phyloP scores from a whole-genome alignment of 2,329 filamentous ascomycete genomes.

The Hypoxylon sp. region DNA sequence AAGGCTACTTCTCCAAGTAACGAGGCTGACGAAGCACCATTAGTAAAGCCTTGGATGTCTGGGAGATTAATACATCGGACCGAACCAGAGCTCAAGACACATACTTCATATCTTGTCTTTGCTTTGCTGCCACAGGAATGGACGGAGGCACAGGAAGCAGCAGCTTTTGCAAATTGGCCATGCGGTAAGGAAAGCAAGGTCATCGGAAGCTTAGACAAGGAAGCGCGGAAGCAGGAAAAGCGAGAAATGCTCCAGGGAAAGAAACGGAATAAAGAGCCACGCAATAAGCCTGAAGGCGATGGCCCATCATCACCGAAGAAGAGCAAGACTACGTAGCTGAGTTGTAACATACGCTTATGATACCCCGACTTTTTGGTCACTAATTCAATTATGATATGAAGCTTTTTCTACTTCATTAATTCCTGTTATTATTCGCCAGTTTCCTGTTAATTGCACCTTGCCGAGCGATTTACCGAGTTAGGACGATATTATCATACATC shows the following conservation, averaged over 20 bases:
- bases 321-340: slow-evolving; percentile 42
- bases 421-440: not conserved
- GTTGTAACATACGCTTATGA: slow-evolving; percentile 28
- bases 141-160: slow-evolving; percentile 84
- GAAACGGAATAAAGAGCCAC: slow-evolving; percentile 59
- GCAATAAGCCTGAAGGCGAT: slow-evolving; percentile 43
- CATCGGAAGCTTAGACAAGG: slow-evolving; percentile 68
- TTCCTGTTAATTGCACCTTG: not conserved
- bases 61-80: slow-evolving; percentile 84
- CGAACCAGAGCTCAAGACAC: slow-evolving; percentile 91
- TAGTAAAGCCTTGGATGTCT: slow-evolving; percentile 76
- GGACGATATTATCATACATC: not conserved
- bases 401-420: not conserved
- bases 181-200: slow-evolving; percentile 68
- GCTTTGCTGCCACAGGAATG: slow-evolving; percentile 89
- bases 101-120: slow-evolving; percentile 97
- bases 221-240: slow-evolving; percentile 70
- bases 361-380: slow-evolving; percentile 40
- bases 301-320: slow-evolving; percentile 45
- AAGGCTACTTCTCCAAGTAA: slow-evolving; percentile 47
- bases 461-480: not conserved
- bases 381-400: slow-evolving; percentile 19
- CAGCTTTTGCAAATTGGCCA: slow-evolving; percentile 75
- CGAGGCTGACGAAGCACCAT: slow-evolving; percentile 44
- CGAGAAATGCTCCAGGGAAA: slow-evolving; percentile 65